Percentiles rank a stretch among this genome's conserved stretches.
Evolutionary conservation across 2,329 filamentous ascomycete genomes (phyloP).

Genomic region (Fusarium sp.): DNA sequence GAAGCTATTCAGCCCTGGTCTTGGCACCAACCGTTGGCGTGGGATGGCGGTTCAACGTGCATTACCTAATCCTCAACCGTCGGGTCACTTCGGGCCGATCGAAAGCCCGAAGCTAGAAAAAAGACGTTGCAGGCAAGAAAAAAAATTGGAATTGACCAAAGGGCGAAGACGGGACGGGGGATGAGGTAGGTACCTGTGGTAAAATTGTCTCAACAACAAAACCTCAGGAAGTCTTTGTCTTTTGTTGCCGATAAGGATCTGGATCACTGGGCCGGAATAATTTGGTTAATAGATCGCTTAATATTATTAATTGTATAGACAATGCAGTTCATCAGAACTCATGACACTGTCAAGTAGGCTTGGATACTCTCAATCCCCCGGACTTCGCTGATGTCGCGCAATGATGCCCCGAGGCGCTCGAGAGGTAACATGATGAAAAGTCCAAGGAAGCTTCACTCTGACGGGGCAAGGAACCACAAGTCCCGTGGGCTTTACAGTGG

Average conservation of each 20-base stretch:
- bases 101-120: constrained; percentile 23
- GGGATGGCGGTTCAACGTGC: not conserved
- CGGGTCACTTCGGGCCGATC: constrained; percentile 3
- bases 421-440: constrained; percentile 36
- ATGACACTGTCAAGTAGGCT: constrained; percentile 1
- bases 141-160: constrained; percentile 19
- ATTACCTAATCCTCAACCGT: not conserved
- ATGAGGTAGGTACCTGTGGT: constrained; percentile 32
- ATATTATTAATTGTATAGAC: not conserved
- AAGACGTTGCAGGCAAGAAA: constrained; percentile 26
- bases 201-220: constrained; percentile 41
- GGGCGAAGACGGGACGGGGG: constrained; percentile 1
- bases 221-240: constrained; percentile 25
- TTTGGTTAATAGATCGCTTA: not conserved
- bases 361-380: constrained; percentile 11
- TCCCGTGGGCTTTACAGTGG: constrained; percentile 21
- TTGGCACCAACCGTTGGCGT: not conserved
- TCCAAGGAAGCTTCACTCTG: constrained; percentile 26
- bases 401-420: constrained; percentile 37
- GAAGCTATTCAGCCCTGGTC: not conserved
- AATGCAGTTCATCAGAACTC: not conserved
- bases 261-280: not conserved
- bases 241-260: not conserved
- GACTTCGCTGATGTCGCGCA: constrained; percentile 39
- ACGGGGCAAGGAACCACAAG: constrained; percentile 14